Evolutionary conservation across 2,329 filamentous ascomycete genomes (phyloP), one percentile per base, ranked within the genome.

Genomic region (Elsinoe perseae): DNA sequence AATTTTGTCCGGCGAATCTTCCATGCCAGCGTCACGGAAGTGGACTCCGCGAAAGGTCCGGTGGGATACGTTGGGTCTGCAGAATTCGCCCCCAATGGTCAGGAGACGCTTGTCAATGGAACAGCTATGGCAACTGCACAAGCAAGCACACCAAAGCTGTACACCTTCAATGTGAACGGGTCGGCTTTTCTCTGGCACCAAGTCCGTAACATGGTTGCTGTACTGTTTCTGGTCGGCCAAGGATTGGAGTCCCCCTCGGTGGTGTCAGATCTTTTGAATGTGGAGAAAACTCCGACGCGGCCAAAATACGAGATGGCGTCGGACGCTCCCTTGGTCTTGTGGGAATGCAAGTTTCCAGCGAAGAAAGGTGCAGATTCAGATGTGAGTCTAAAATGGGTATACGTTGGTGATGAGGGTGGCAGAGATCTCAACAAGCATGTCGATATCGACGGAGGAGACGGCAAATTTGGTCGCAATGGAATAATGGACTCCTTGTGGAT

Each of bases 121-220:
- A n/a, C 18, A n/a, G 28, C 16, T 27, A 34, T 2, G 10, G 48
- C 56, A 9, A 56, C 8, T 9, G 10, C 16, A 12, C n/a, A 25
- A 2, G 25, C 40, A 10, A 8, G 42, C 18, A 46, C 60, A n/a
- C 67, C 83, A 5, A 87, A 89, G 66, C 80, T 96, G 12, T 97
- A 95, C 73, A 85, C 86, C 60, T 95, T 98, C 71, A 85, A 86
- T 57, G 83, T 98, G 38, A 83, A 91, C 63, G 93, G 93, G 18
- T 90, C 87, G 6, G 93, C 91, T 1, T 98, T 98, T 71, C 74
- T 98, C 46, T 98, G 93, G 93, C 93, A 98, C 73, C 93, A 98
- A 73, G 95, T 98, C 63, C 84, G 93, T 21, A 89, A 92, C 74
- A 91, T 98, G 82, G 84, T 95, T n/a, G 82, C 85, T 14, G 77